Base-by-base conservation (phyloP, 345 rosid genomes). In the Lumnitzera littorea region DNA sequence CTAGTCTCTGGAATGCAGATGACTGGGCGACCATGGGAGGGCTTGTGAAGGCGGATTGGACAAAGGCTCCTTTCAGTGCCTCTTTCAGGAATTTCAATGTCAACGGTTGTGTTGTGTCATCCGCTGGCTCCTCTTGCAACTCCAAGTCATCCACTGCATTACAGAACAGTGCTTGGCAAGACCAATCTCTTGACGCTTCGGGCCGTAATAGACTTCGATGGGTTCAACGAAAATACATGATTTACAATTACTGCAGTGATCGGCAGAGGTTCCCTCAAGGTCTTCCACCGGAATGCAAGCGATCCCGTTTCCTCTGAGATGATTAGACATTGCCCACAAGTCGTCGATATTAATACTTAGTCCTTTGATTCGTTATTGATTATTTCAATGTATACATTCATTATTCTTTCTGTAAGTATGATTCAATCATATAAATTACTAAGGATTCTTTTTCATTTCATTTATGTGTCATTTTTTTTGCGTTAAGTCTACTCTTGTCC, bases 191-290 rank as follows among this genome's bases (percentile, higher is more conserved):
- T 5, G 79, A 76, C 46, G 24, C 69, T 0, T 51, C 74, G 4
- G 60, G 70, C 52, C 72, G 65, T 50, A 53, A 66, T 56, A 72
- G 71, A 56, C 66, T 86, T 15, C 71, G 72, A 14, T 78, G 82
- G 88, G 88, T 78, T 46, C 84, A 78, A 62, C 72, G 63, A 51
- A 85, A 80, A 62, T 66, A 69, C 82, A 78, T 84, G 89, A 62
- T 84, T 53, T 84, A 81, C 31, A 78, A 81, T 25, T 84, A 84
- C 47, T 81, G 89, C 56, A 68, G 65, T 1, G 89, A 84, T 58
- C 13, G 67, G 0, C 74, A 74, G 43, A 70, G 86, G 24, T 84
- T 78, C 70, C 89, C 82, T 46, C 77, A 70, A 23, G 84, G 89
- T 58, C 67, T 80, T 57, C 86, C 89, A 3, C 66, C 72, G 3